A percentile compares a stretch with the other conserved stretches of the same genome.
phyloP scores from a whole-genome alignment of 208 protist species.

The Lotmaria passim region DNA sequence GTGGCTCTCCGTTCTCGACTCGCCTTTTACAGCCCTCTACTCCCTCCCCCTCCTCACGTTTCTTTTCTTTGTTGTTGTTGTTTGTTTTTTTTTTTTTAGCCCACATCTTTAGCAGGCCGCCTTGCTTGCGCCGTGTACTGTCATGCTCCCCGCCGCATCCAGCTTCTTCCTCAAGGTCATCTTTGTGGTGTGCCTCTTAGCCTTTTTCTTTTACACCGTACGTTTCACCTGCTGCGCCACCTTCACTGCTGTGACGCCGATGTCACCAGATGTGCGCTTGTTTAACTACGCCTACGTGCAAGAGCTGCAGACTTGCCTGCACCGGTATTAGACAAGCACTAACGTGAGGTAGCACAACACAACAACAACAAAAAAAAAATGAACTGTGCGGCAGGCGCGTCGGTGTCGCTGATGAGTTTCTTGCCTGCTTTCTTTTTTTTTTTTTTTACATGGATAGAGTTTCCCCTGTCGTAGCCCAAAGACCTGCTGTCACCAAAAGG shows the following conservation, averaged over 20 bases:
- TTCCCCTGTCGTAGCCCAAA: too few species aligned
- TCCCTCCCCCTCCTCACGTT: background rate
- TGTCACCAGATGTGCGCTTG: slow-evolving; percentile 32
- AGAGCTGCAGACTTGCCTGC: slow-evolving; percentile 54
- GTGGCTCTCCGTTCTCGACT: background rate
- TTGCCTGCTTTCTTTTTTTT: background rate
- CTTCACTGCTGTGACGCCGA: slow-evolving; percentile 68
- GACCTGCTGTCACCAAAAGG: too few species aligned
- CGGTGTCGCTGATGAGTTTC: background rate
- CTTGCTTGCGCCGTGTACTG: background rate
- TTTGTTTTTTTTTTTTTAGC: slow-evolving; percentile 12
- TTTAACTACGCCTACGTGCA: slow-evolving; percentile 57
- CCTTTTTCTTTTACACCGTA: slow-evolving; percentile 61
- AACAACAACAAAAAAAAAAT: background rate
- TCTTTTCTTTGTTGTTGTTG: background rate
- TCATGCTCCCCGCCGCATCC: slow-evolving; percentile 13
- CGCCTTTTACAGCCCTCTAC: background rate
- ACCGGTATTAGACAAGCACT: slow-evolving; percentile 74
- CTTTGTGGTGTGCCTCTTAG: slow-evolving; percentile 50
- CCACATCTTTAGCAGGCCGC: slow-evolving; percentile 5
- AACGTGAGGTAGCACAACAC: background rate
- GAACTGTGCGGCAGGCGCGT: background rate
- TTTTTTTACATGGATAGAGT: background rate
- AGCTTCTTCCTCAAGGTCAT: slow-evolving; percentile 39
- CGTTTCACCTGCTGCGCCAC: slow-evolving; percentile 72